Percentiles rank a stretch among this genome's conserved stretches.
Evolutionary conservation across 495 filamentous ascomycete species (phyloP).

Genomic region (Penicillium cataractarum): DNA sequence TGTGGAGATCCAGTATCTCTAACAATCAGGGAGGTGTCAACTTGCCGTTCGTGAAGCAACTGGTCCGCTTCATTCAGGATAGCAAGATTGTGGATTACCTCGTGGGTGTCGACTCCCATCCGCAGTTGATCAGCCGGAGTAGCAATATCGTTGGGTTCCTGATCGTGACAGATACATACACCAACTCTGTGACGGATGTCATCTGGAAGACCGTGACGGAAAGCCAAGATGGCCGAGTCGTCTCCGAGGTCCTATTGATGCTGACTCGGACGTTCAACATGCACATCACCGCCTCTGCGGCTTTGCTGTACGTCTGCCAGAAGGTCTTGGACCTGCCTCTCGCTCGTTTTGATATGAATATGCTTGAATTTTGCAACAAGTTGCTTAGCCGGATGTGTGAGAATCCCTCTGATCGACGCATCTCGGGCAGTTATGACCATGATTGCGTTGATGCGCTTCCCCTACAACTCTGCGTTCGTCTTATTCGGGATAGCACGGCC

Average conservation of each 20-base stretch:
- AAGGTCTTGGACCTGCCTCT: slow-evolving; percentile 75
- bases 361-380: slow-evolving; percentile 50
- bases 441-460: slow-evolving; percentile 41
- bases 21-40: slow-evolving; percentile 33
- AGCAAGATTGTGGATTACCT: slow-evolving; percentile 80
- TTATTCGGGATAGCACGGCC: slow-evolving; percentile 66
- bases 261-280: slow-evolving; percentile 66
- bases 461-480: slow-evolving; percentile 60
- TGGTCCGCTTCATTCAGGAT: slow-evolving; percentile 65
- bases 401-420: slow-evolving; percentile 26
- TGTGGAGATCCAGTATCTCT: slow-evolving; percentile 61
- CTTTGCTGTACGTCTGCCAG: slow-evolving; percentile 69
- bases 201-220: slow-evolving; percentile 85
- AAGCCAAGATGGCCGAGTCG: slow-evolving; percentile 82
- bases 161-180: slow-evolving; percentile 77
- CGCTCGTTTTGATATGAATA: slow-evolving; percentile 56
- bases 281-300: slow-evolving; percentile 48
- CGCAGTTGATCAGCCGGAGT: slow-evolving; percentile 80
- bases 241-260: slow-evolving; percentile 78
- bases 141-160: slow-evolving; percentile 87
- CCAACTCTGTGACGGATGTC: slow-evolving; percentile 69
- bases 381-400: slow-evolving; percentile 44
- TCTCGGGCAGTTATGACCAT: slow-evolving; percentile 4
- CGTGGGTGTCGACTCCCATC: slow-evolving; percentile 88
- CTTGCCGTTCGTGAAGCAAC: slow-evolving; percentile 62